Percentiles rank a stretch among this genome's conserved stretches.
Conservation (phyloP, 306 rosid genomes). For the Hippophae tibetana region DNA sequence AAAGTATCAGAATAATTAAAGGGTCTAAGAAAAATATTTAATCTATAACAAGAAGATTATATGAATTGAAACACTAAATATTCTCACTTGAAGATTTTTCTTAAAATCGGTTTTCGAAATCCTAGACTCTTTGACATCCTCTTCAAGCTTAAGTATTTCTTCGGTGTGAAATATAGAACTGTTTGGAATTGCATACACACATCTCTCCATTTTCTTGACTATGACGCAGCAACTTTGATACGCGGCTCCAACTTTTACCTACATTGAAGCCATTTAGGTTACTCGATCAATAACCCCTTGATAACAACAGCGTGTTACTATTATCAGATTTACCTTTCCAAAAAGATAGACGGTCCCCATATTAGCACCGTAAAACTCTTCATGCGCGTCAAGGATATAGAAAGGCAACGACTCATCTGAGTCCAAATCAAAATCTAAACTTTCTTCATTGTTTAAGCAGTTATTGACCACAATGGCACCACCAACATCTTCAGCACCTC, state of each 20-base stretch:
- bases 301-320: no score
- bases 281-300: constrained; percentile 1
- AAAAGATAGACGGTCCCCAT: constrained; percentile 75
- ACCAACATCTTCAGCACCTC: constrained; percentile 23
- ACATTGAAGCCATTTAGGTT: constrained; percentile 20
- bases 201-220: constrained; percentile 80
- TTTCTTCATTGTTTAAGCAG: constrained; percentile 29
- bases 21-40: constrained; percentile 11
- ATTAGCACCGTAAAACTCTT: constrained; percentile 72
- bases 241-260: constrained; percentile 71
- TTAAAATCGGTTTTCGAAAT: constrained; percentile 51
- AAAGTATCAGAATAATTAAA: constrained; percentile 9
- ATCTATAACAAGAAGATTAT: constrained; percentile 8
- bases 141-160: constrained; percentile 57
- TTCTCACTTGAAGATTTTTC: constrained; percentile 57
- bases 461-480: constrained; percentile 22
- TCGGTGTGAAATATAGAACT: constrained; percentile 34
- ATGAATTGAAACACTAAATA: background rate
- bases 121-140: constrained; percentile 47
- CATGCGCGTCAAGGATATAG: constrained; percentile 72
- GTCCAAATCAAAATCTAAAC: constrained; percentile 39
- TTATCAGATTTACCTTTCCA: constrained; percentile 58
- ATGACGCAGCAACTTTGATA: constrained; percentile 88
- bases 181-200: constrained; percentile 77
- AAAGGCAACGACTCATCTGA: constrained; percentile 62